A percentile compares a stretch with the other conserved stretches of the same genome.
Conservation (phyloP, 1,139 yeast genomes). For the Saccharomyces hybrid region DNA sequence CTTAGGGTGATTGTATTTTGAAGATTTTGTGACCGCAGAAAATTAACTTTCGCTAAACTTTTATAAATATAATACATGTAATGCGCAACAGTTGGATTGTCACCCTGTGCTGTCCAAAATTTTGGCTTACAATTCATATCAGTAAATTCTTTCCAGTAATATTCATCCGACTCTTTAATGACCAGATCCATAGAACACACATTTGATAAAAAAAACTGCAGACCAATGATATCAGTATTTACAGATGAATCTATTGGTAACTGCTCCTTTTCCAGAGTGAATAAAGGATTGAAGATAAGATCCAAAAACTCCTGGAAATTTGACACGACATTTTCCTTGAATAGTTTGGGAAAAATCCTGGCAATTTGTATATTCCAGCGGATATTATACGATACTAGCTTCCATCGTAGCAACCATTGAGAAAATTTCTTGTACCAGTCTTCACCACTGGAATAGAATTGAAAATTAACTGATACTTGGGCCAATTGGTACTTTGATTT, state of each 20-base stretch:
- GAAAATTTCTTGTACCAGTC: slow-evolving; percentile 28
- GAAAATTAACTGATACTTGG: slow-evolving; percentile 29
- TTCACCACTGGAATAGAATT: slow-evolving; percentile 15
- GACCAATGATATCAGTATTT: slow-evolving; percentile 8
- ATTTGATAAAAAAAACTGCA: slow-evolving; percentile 20
- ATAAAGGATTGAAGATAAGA: slow-evolving; percentile 21
- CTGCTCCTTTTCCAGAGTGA: slow-evolving; percentile 4
- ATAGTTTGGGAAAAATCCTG: slow-evolving; percentile 22
- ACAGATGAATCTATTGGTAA: background rate
- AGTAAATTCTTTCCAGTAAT: slow-evolving; percentile 24
- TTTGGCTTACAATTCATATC: slow-evolving; percentile 14
- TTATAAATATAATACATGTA: slow-evolving; percentile 26
- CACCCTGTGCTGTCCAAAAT: slow-evolving; percentile 24
- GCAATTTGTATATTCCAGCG: slow-evolving; percentile 28
- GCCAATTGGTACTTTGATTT: slow-evolving; percentile 27
- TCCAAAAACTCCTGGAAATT: slow-evolving; percentile 25
- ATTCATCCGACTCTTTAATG: slow-evolving; percentile 22
- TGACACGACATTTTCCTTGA: slow-evolving; percentile 9
- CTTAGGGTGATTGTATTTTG: slow-evolving; percentile 21
- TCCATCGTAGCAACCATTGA: slow-evolving; percentile 27
- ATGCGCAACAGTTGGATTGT: slow-evolving; percentile 28
- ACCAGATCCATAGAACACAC: slow-evolving; percentile 24
- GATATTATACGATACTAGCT: slow-evolving; percentile 26
- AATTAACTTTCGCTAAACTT: slow-evolving; percentile 14
- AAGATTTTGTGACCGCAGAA: slow-evolving; percentile 10